Conservation (phyloP, 768 basidiomycete genomes). For the Tubosaeta brunneosetosa region DNA sequence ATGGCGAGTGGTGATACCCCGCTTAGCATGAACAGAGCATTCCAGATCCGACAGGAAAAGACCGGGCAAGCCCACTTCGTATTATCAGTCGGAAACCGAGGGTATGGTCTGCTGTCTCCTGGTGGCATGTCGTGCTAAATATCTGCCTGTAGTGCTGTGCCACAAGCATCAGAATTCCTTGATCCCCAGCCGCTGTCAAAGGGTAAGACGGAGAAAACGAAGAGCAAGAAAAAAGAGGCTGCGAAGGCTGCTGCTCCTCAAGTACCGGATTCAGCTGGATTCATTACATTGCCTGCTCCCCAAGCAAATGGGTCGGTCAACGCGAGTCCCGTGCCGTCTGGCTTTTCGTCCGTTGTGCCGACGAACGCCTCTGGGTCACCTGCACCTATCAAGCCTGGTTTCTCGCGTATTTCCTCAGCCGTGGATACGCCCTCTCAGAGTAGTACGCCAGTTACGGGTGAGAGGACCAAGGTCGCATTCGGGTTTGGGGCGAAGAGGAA, state of each 20-base stretch:
- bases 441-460: conserved; percentile 56
- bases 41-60: conserved; percentile 90
- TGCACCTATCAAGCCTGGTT: conserved; percentile 59
- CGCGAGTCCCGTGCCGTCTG: conserved; percentile 45
- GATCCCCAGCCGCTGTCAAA: conserved; percentile 79
- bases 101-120: conserved; percentile 43
- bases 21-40: conserved; percentile 89
- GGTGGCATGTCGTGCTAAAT: conserved; percentile 1
- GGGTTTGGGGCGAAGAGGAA: conserved; percentile 80
- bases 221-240: conserved; percentile 72
- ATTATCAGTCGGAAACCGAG: conserved; percentile 88
- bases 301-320: conserved; percentile 36
- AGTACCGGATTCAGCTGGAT: conserved; percentile 48
- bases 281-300: conserved; percentile 70
- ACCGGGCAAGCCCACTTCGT: conserved; percentile 96
- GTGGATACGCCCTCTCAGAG: conserved; percentile 43
- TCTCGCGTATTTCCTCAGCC: conserved; percentile 68
- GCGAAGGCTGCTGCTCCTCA: conserved; percentile 46
- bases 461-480: conserved; percentile 72
- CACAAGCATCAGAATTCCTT: conserved; percentile 77
- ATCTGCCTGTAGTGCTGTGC: conserved; percentile 59
- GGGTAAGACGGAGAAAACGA: conserved; percentile 77
- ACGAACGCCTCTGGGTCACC: conserved; percentile 50
- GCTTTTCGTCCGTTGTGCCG: conserved; percentile 26
- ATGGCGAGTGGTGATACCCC: conserved; percentile 97